Percentiles rank a stretch among this genome's conserved stretches.
phyloP scores from a whole-genome alignment of 2,329 filamentous ascomycete genomes.

The Arachnopeziza araneosa region DNA sequence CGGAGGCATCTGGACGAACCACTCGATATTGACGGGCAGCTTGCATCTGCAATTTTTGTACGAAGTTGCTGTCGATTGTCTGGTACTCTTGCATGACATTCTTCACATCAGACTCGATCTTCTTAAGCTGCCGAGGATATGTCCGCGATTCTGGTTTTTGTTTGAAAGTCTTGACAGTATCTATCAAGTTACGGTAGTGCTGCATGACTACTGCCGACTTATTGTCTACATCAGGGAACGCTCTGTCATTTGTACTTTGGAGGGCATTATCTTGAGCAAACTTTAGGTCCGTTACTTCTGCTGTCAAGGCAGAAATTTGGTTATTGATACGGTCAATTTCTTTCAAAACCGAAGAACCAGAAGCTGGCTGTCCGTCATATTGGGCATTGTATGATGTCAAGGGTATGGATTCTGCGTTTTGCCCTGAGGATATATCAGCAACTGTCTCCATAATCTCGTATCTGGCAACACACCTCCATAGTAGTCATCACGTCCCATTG shows the following conservation, averaged over 20 bases:
- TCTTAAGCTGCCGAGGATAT: slow-evolving; percentile 76
- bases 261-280: slow-evolving; percentile 51
- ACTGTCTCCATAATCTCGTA: background rate
- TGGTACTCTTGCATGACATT: slow-evolving; percentile 77
- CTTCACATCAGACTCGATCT: slow-evolving; percentile 74
- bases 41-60: slow-evolving; percentile 74
- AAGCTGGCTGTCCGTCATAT: slow-evolving; percentile 48
- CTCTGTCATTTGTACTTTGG: slow-evolving; percentile 52
- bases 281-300: slow-evolving; percentile 58
- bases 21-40: slow-evolving; percentile 88
- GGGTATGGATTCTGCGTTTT: slow-evolving; percentile 64
- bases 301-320: slow-evolving; percentile 69
- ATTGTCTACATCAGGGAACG: slow-evolving; percentile 44
- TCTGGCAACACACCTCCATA: slow-evolving; percentile 31
- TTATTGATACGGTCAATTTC: slow-evolving; percentile 76
- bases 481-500: slow-evolving; percentile 34
- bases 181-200: slow-evolving; percentile 75
- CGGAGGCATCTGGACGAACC: slow-evolving; percentile 73
- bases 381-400: slow-evolving; percentile 39
- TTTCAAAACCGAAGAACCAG: slow-evolving; percentile 76
- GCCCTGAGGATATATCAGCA: slow-evolving; percentile 15
- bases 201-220: slow-evolving; percentile 69
- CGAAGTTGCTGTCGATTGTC: slow-evolving; percentile 71
- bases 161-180: slow-evolving; percentile 78
- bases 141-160: slow-evolving; percentile 66